phyloP scores from a whole-genome alignment of 176 grass and related monocot species.

The Rhipidocladum racemiflorum region DNA sequence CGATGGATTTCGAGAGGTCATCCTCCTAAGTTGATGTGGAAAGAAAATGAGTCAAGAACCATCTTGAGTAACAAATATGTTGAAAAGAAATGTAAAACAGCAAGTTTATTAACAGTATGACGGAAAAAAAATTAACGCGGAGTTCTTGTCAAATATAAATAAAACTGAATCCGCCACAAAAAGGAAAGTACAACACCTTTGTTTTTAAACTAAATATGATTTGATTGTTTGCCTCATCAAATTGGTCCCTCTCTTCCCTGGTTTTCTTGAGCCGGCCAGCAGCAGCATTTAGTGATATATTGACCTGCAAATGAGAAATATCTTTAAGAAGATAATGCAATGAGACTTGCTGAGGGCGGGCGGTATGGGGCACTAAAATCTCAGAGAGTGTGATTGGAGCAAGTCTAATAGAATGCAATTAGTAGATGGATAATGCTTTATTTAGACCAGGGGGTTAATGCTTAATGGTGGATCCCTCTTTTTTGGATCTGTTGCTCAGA shows the following conservation, averaged over 20 bases:
- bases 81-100: background rate
- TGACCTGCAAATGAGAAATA: conserved; percentile 52
- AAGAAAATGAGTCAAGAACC: conserved; percentile 13
- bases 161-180: conserved; percentile 22
- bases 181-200: conserved; percentile 55
- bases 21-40: conserved; percentile 64
- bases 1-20: conserved; percentile 73
- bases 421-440: background rate
- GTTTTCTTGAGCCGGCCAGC: conserved; percentile 70
- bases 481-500: background rate
- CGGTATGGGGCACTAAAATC: background rate
- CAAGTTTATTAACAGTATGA: background rate
- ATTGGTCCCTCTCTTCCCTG: conserved; percentile 93
- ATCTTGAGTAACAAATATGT: conserved; percentile 9
- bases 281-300: conserved; percentile 68
- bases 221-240: conserved; percentile 92
- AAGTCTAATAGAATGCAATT: background rate
- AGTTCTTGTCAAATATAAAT: conserved; percentile 17
- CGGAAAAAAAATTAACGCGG: background rate
- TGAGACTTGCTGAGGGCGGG: background rate
- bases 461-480: conserved; percentile 21
- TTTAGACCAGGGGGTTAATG: background rate
- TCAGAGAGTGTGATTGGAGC: background rate
- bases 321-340: conserved; percentile 32
- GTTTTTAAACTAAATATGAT: conserved; percentile 76